Conservation (phyloP, 2,329 filamentous ascomycete genomes). For the Tolypocladium guangdongense region DNA sequence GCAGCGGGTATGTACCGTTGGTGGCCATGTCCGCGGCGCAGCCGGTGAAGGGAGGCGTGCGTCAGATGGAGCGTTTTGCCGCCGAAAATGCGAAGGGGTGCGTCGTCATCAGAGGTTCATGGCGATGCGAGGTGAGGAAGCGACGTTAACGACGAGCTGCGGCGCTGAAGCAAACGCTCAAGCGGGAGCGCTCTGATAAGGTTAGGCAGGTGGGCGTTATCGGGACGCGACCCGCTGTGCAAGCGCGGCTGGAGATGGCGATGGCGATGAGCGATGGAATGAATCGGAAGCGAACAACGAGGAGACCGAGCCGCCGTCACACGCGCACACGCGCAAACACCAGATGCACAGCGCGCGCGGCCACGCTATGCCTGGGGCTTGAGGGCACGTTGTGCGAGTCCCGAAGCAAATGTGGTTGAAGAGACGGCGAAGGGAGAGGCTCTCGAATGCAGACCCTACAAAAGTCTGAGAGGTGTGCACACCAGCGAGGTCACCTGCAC, state of each 20-base stretch:
- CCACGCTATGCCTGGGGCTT: background rate
- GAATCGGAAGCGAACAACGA: background rate
- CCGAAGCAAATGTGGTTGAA: too few species aligned
- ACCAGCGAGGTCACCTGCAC: slow-evolving; percentile 11
- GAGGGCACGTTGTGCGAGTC: background rate
- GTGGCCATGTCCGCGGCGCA: slow-evolving; percentile 3
- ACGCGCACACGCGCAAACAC: background rate
- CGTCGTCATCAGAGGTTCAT: background rate
- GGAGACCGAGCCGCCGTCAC: background rate
- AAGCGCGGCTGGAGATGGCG: background rate
- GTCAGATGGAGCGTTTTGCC: background rate
- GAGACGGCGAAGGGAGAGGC: background rate
- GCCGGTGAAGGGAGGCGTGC: background rate
- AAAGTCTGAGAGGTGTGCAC: too few species aligned
- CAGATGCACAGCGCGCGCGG: background rate
- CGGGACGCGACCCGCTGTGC: background rate
- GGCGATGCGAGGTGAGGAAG: background rate
- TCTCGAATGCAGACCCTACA: slow-evolving; percentile 1
- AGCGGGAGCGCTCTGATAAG: background rate
- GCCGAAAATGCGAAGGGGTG: background rate
- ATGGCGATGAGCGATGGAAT: background rate
- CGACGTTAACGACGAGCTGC: background rate
- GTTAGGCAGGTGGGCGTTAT: background rate
- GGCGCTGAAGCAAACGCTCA: background rate
- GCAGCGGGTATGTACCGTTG: slow-evolving; percentile 6